Percentiles rank a stretch among this genome's conserved stretches.
These are phyloP conservation scores for Didymella segeticola DNA, from an alignment of 2,329 filamentous ascomycete species.

Conservation along the genomic window DNA sequence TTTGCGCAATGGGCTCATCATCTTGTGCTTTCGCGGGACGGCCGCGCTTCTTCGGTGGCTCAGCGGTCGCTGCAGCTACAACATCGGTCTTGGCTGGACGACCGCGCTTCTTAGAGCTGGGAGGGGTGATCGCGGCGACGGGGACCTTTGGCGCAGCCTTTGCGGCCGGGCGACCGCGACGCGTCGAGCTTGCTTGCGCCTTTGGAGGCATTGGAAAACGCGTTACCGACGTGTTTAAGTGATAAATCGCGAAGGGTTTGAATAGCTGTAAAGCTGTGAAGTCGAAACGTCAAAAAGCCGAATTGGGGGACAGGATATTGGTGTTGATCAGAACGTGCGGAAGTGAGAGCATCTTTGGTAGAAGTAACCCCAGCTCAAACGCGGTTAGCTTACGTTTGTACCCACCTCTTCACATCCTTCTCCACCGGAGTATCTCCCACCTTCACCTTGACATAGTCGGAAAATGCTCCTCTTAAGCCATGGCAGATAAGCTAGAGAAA, in stretches of 20 bases:
- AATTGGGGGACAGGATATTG: not conserved
- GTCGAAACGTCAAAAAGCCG: too few species aligned
- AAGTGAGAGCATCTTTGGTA: not conserved
- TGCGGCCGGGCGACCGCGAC: constrained; percentile 23
- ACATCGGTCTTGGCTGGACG: constrained; percentile 21
- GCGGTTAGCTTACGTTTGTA: not conserved
- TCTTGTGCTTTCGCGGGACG: constrained; percentile 23
- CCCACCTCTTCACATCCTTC: not conserved
- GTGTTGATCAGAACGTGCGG: not conserved
- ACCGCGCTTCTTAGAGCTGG: constrained; percentile 24
- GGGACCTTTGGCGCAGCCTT: constrained; percentile 11
- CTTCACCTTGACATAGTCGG: not conserved
- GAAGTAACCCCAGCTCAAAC: not conserved
- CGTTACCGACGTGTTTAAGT: not conserved
- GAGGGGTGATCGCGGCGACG: constrained; percentile 2
- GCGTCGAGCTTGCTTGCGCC: constrained; percentile 9
- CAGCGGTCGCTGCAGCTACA: constrained; percentile 1
- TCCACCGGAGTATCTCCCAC: not conserved
- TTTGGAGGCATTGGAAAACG: constrained; percentile 26
- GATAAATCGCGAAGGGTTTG: not conserved
- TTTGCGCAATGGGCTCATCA: constrained; percentile 13
- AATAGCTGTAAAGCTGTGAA: not conserved
- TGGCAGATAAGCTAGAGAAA: not conserved
- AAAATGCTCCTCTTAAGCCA: not conserved
- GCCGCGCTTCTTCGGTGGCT: constrained; percentile 31